phyloP scores from a whole-genome alignment of 768 basidiomycete species.

The Rubroboletus satanas region DNA sequence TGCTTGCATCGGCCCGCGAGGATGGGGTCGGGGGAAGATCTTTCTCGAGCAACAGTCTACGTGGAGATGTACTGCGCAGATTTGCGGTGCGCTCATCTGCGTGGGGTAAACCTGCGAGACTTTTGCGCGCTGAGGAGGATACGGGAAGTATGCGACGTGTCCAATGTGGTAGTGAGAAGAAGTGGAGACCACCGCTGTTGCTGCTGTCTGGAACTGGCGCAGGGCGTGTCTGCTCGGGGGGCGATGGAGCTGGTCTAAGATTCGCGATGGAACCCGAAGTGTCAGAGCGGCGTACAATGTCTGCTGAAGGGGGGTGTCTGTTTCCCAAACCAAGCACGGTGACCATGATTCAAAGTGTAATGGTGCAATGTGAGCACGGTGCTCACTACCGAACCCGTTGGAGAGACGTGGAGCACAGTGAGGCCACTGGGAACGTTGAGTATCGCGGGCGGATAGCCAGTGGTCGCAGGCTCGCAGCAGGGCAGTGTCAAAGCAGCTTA shows the following conservation, averaged over 20 bases:
- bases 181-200: slow-evolving; percentile 35
- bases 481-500: background rate
- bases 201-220: slow-evolving; percentile 43
- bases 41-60: slow-evolving; percentile 34
- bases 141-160: slow-evolving; percentile 45
- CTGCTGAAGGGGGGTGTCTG: slow-evolving; percentile 32
- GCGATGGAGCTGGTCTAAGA: slow-evolving; percentile 32
- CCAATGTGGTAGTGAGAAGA: slow-evolving; percentile 67
- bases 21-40: slow-evolving; percentile 48
- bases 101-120: slow-evolving; percentile 18
- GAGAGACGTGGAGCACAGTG: slow-evolving; percentile 1
- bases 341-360: slow-evolving; percentile 31
- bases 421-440: background rate
- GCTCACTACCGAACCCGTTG: background rate
- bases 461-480: too few relatives aligned
- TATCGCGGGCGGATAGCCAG: background rate
- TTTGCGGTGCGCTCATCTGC: slow-evolving; percentile 25
- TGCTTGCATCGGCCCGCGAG: background rate
- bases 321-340: slow-evolving; percentile 35
- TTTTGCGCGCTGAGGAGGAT: slow-evolving; percentile 31
- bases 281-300: slow-evolving; percentile 22
- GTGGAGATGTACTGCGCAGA: slow-evolving; percentile 13
- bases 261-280: slow-evolving; percentile 31
- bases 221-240: slow-evolving; percentile 44
- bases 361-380: background rate